Evolutionary conservation across 2,329 filamentous ascomycete species (phyloP).

Genomic region (Pezicula radicicola): DNA sequence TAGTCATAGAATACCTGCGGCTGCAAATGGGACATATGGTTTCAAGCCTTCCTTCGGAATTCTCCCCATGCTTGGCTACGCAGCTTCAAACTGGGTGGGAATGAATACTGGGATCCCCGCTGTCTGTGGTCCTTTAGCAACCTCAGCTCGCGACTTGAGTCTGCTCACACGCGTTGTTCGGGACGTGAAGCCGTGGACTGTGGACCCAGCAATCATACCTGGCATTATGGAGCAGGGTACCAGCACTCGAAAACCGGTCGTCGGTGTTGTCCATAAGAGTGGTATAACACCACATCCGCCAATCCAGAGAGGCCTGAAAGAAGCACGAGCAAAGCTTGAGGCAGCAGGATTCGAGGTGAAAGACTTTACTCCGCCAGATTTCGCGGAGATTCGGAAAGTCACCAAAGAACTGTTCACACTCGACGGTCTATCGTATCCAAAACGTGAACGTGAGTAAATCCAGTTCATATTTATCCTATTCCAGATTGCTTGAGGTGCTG

Average conservation of each 20-base stretch:
- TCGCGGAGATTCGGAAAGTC: slow-evolving; percentile 26
- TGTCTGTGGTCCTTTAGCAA: slow-evolving; percentile 85
- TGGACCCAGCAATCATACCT: slow-evolving; percentile 28
- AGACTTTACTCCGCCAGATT: slow-evolving; percentile 29
- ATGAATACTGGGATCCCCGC: slow-evolving; percentile 78
- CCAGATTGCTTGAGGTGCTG: too few relatives aligned
- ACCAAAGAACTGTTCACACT: slow-evolving; percentile 32
- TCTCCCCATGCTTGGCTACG: slow-evolving; percentile 29
- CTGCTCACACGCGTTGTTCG: slow-evolving; percentile 79
- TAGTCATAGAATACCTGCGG: slow-evolving; percentile 52
- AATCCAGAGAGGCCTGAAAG: slow-evolving; percentile 23
- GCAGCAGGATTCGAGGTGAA: slow-evolving; percentile 27
- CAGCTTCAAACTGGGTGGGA: slow-evolving; percentile 24
- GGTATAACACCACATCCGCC: slow-evolving; percentile 29
- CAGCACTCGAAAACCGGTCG: slow-evolving; percentile 20
- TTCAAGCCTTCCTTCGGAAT: slow-evolving; percentile 29
- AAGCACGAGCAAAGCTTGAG: slow-evolving; percentile 23
- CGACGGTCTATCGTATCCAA: slow-evolving; percentile 32
- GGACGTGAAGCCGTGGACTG: slow-evolving; percentile 73
- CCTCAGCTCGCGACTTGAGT: slow-evolving; percentile 73
- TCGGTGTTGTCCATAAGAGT: slow-evolving; percentile 27
- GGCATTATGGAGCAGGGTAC: slow-evolving; percentile 14
- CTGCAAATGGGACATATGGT: slow-evolving; percentile 28
- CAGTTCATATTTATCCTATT: too few relatives aligned
- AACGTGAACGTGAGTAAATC: slow-evolving; percentile 15